These are phyloP conservation scores for Eucalyptus globulus DNA, from an alignment of 345 rosid species.

Conservation along the genomic window DNA sequence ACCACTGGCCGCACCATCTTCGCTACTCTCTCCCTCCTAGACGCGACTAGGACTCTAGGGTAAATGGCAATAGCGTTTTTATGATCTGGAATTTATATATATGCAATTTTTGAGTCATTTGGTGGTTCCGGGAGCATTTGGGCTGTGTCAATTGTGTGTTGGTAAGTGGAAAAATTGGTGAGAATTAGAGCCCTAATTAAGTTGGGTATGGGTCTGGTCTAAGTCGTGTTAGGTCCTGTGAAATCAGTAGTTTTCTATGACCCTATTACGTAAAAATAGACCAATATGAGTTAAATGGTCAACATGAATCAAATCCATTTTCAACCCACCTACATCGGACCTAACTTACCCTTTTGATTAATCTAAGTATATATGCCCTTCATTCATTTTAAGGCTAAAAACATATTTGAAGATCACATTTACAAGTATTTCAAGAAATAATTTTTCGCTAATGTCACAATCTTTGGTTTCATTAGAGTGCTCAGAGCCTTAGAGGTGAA, in stretches of 20 bases:
- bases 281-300: neutral
- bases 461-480: neutral
- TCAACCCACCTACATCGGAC: neutral
- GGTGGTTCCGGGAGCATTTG: neutral
- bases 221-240: neutral
- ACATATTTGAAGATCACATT: neutral
- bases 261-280: neutral
- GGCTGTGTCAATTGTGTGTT: neutral
- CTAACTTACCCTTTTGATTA: neutral
- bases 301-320: neutral
- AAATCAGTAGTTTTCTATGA: neutral
- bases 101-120: neutral
- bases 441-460: neutral
- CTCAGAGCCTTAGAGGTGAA: neutral
- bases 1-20: conserved; percentile 57
- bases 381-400: neutral
- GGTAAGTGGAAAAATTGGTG: neutral
- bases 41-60: neutral
- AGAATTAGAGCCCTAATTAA: neutral
- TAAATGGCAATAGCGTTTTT: neutral
- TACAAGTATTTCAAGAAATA: neutral
- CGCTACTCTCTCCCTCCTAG: conserved; percentile 27
- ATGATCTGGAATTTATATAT: no score
- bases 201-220: neutral
- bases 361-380: neutral